A percentile compares a stretch with the other conserved stretches of the same genome.
These are phyloP conservation scores for Santalum album DNA, from an alignment of 164 flowering plant species.

Conservation along the genomic window DNA sequence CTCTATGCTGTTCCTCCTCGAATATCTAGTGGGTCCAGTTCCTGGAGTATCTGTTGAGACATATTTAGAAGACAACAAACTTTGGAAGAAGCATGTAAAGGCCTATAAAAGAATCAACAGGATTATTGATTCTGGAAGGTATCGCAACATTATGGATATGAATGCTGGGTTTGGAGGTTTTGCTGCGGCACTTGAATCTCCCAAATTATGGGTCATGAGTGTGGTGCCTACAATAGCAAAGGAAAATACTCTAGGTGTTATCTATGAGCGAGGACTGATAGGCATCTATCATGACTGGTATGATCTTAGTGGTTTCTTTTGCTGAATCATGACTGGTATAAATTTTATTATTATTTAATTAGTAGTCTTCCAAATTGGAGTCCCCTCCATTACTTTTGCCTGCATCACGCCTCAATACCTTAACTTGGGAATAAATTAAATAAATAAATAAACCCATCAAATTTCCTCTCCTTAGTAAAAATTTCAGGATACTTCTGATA, in stretches of 20 bases:
- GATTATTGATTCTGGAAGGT: constrained; percentile 70
- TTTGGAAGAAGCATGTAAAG: constrained; percentile 81
- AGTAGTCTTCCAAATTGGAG: too few species aligned
- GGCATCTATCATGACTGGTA: constrained; percentile 99
- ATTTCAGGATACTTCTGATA: too few species aligned
- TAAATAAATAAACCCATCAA: too few species aligned
- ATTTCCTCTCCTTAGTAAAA: too few species aligned
- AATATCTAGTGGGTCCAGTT: constrained; percentile 62
- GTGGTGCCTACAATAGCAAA: constrained; percentile 89
- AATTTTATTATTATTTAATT: background rate
- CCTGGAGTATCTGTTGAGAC: constrained; percentile 65
- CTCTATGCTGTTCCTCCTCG: constrained; percentile 80
- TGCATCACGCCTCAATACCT: too few species aligned
- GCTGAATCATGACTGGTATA: background rate
- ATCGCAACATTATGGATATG: constrained; percentile 89
- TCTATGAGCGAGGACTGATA: constrained; percentile 79
- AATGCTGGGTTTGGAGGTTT: too few species aligned
- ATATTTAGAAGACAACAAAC: constrained; percentile 59
- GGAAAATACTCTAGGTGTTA: constrained; percentile 62
- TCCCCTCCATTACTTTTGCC: too few species aligned
- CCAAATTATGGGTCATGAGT: constrained; percentile 88
- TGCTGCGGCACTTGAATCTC: constrained; percentile 71
- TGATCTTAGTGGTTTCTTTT: background rate
- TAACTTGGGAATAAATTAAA: too few species aligned
- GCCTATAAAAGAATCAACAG: constrained; percentile 66